phyloP scores from a whole-genome alignment of 352 stramenopile species.

The Thalassiosira allenii region DNA sequence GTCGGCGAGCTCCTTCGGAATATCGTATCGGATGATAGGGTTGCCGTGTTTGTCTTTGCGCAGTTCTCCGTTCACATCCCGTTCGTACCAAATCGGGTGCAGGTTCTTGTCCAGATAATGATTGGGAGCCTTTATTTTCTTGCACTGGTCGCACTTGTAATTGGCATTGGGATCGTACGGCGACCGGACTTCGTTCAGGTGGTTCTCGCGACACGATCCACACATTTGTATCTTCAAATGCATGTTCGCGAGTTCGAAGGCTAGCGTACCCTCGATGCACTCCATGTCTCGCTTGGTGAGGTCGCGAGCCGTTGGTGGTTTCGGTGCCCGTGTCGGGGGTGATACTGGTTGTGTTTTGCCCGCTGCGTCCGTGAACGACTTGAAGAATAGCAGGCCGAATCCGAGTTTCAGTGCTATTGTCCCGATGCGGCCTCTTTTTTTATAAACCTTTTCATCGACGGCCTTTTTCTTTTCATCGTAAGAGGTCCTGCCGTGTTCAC shows the following conservation, averaged over 20 bases:
- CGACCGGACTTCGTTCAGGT: background rate
- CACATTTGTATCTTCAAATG: background rate
- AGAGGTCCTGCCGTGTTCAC: background rate
- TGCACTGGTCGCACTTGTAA: background rate
- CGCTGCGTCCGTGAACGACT: too few species aligned
- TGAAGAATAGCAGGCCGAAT: too few species aligned
- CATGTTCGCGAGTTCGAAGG: background rate
- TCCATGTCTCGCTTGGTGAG: background rate
- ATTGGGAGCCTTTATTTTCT: background rate
- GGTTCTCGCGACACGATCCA: background rate
- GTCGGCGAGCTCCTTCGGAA: background rate
- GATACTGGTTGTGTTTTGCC: too few species aligned
- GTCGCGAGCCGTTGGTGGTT: background rate
- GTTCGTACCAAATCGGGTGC: constrained; percentile 9
- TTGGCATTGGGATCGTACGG: background rate
- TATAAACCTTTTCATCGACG: too few species aligned
- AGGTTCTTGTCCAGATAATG: background rate
- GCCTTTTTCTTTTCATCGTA: background rate
- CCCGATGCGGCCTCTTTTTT: too few species aligned
- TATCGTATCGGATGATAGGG: constrained; percentile 4
- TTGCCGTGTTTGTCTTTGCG: background rate
- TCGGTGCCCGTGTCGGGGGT: background rate
- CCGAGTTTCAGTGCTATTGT: too few species aligned
- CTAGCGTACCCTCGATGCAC: background rate
- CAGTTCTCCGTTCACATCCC: background rate